These are phyloP conservation scores for Pyrenophora tritici-repentis DNA, from an alignment of 2,329 filamentous ascomycete species.

Conservation along the genomic window DNA sequence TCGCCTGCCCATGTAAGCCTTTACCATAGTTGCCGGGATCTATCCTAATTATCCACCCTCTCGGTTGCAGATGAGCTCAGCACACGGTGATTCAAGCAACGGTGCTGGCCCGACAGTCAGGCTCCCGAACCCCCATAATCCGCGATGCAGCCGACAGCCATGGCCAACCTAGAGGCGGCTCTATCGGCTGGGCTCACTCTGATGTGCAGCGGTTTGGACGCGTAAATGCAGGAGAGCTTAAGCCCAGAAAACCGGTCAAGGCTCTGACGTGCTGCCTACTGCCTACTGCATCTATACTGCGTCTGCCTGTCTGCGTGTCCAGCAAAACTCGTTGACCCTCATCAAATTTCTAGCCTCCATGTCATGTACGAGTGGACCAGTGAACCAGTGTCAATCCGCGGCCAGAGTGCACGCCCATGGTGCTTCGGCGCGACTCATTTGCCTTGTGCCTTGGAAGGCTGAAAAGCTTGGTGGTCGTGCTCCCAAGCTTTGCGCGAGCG, in stretches of 20 bases:
- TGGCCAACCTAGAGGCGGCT: constrained; percentile 27
- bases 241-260: constrained; percentile 21
- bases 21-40: constrained; percentile 6
- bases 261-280: constrained; percentile 15
- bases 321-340: too few relatives aligned
- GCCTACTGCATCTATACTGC: constrained; percentile 15
- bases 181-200: constrained; percentile 20
- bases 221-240: constrained; percentile 17
- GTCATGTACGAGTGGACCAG: constrained; percentile 4
- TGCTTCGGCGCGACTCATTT: constrained; percentile 14
- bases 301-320: neutral
- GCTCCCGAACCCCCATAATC: constrained; percentile 18
- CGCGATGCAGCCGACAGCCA: constrained; percentile 11
- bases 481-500: constrained; percentile 34
- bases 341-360: neutral
- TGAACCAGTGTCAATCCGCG: too few relatives aligned
- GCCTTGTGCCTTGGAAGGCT: constrained; percentile 21
- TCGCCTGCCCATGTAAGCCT: constrained; percentile 12
- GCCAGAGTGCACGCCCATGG: too few relatives aligned
- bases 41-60: constrained; percentile 15
- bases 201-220: constrained; percentile 2
- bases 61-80: constrained; percentile 20
- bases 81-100: constrained; percentile 19
- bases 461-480: constrained; percentile 40
- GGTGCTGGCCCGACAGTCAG: constrained; percentile 24